Conservation (phyloP, 495 filamentous ascomycete species). For the Coniosporium apollinis region DNA sequence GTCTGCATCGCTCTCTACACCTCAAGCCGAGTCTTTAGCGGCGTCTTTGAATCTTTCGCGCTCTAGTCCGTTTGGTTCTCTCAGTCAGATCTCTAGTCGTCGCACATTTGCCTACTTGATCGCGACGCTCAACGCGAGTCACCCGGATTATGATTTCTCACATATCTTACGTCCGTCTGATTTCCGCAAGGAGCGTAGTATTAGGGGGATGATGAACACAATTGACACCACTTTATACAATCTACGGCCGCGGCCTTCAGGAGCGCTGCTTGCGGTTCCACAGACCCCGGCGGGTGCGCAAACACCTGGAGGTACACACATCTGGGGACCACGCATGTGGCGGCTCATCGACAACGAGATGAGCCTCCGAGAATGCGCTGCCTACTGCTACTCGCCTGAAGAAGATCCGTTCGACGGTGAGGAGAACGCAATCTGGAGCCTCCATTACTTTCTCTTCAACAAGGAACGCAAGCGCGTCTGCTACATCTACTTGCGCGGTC, state of each 20-base stretch:
- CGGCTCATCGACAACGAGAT: slow-evolving; percentile 81
- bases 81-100: slow-evolving; percentile 72
- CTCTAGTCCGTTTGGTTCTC: slow-evolving; percentile 75
- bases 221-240: slow-evolving; percentile 76
- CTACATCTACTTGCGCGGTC: slow-evolving; percentile 75
- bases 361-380: slow-evolving; percentile 63
- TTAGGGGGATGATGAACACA: slow-evolving; percentile 62
- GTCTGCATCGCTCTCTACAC: slow-evolving; percentile 64
- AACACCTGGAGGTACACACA: slow-evolving; percentile 22
- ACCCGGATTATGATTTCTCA: slow-evolving; percentile 96
- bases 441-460: slow-evolving; percentile 97
- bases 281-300: slow-evolving; percentile 13
- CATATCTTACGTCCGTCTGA: slow-evolving; percentile 74
- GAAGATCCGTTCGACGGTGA: slow-evolving; percentile 74
- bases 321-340: slow-evolving; percentile 84
- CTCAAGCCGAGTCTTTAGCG: slow-evolving; percentile 36
- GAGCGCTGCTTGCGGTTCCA: slow-evolving; percentile 11
- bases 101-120: slow-evolving; percentile 92
- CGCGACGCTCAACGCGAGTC: slow-evolving; percentile 90
- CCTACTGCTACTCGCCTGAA: slow-evolving; percentile 71
- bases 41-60: slow-evolving; percentile 57
- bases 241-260: slow-evolving; percentile 44
- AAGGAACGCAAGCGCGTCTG: slow-evolving; percentile 83
- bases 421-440: slow-evolving; percentile 86
- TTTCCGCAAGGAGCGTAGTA: slow-evolving; percentile 61